These are phyloP conservation scores for Phytophthora rubi DNA, from an alignment of 352 stramenopile species.

Conservation along the genomic window DNA sequence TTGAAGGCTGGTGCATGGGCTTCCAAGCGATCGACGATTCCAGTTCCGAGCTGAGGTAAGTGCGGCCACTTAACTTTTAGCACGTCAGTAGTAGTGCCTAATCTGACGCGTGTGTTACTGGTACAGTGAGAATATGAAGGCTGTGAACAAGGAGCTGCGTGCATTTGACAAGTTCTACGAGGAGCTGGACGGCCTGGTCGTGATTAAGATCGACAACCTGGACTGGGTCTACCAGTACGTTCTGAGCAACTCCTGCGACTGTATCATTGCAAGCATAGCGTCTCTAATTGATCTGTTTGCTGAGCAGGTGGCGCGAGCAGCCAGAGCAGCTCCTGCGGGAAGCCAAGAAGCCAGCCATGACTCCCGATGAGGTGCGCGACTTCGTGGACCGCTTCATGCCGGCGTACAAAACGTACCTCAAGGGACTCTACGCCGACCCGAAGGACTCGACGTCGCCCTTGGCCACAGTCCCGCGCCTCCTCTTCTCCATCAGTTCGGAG, in stretches of 20 bases:
- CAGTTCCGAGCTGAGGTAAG: slow-evolving; percentile 44
- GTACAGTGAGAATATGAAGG: slow-evolving; percentile 57
- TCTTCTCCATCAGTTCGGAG: slow-evolving; percentile 59
- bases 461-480: slow-evolving; percentile 49
- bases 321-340: slow-evolving; percentile 71
- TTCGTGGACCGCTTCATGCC: slow-evolving; percentile 92
- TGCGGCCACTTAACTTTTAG: background rate
- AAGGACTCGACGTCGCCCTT: slow-evolving; percentile 30
- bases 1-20: slow-evolving; percentile 89
- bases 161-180: slow-evolving; percentile 75
- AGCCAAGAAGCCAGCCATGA: slow-evolving; percentile 68
- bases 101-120: background rate
- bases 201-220: slow-evolving; percentile 76
- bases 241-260: slow-evolving; percentile 2
- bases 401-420: slow-evolving; percentile 76
- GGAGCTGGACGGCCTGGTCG: slow-evolving; percentile 67
- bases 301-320: slow-evolving; percentile 79
- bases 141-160: slow-evolving; percentile 69
- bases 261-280: slow-evolving; percentile 2
- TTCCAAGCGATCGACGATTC: slow-evolving; percentile 64
- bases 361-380: slow-evolving; percentile 68
- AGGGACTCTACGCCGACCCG: slow-evolving; percentile 58
- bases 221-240: slow-evolving; percentile 87
- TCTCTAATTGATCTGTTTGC: slow-evolving; percentile 9
- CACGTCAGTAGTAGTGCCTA: background rate